Evolutionary conservation across 371 early-diverging fungal species (phyloP).

Genomic region (Synchytrium microbalum): DNA sequence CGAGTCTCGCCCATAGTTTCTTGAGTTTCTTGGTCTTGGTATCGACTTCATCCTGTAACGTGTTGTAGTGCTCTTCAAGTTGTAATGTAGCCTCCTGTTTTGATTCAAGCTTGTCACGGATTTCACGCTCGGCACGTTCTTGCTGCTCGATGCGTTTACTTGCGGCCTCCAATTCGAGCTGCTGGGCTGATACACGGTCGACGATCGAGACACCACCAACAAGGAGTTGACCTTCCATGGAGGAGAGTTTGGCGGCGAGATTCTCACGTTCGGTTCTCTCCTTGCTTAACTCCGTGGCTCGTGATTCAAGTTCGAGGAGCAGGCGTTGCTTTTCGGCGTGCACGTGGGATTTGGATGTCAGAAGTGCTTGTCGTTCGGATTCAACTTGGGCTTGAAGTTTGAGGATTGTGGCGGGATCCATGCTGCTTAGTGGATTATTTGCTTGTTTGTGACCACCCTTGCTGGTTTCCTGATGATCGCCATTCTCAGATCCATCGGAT

Average conservation of each 20-base stretch:
- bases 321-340: conserved; percentile 39
- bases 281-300: conserved; percentile 38
- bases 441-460: conserved; percentile 1
- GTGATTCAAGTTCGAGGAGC: conserved; percentile 36
- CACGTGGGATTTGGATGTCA: conserved; percentile 42
- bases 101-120: conserved; percentile 20
- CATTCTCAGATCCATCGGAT: background rate
- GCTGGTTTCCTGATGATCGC: conserved; percentile 4
- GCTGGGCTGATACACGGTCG: conserved; percentile 35
- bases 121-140: conserved; percentile 7
- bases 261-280: conserved; percentile 37
- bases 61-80: conserved; percentile 26
- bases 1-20: conserved; percentile 28
- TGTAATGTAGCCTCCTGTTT: conserved; percentile 24
- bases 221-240: conserved; percentile 42
- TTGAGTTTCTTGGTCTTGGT: conserved; percentile 30
- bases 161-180: conserved; percentile 29
- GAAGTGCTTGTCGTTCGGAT: conserved; percentile 34
- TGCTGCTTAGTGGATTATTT: conserved; percentile 18
- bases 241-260: conserved; percentile 31
- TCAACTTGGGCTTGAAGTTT: conserved; percentile 38
- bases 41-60: conserved; percentile 36
- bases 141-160: conserved; percentile 13
- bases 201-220: conserved; percentile 42
- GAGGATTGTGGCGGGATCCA: conserved; percentile 36